phyloP scores from a whole-genome alignment of 805 yeast species.

The Lipomyces mesembrius region DNA sequence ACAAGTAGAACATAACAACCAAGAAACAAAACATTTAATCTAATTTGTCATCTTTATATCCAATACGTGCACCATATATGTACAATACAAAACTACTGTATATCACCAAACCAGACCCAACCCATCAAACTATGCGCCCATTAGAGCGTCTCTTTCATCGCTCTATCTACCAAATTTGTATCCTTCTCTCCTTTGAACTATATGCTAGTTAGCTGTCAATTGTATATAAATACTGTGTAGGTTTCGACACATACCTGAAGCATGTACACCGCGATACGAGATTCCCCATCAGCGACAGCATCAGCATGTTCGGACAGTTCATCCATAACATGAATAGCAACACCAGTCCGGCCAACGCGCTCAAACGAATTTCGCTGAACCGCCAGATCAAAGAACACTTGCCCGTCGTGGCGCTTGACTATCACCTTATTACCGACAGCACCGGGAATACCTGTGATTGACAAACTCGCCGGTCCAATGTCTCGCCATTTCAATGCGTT shows the following conservation, averaged over 20 bases:
- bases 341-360: constrained; percentile 31
- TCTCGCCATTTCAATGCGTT: constrained; percentile 38
- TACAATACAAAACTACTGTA: not conserved
- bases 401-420: constrained; percentile 27
- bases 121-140: not conserved
- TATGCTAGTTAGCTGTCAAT: not conserved
- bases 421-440: constrained; percentile 15
- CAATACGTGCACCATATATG: not conserved
- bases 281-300: constrained; percentile 20
- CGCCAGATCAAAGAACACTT: constrained; percentile 29
- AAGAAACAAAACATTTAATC: not conserved
- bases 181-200: constrained; percentile 41
- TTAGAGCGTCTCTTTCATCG: constrained; percentile 21
- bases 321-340: constrained; percentile 31
- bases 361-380: constrained; percentile 19
- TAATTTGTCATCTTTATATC: not conserved
- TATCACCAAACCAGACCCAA: not conserved
- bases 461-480: constrained; percentile 35
- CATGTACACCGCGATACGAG: constrained; percentile 39
- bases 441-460: constrained; percentile 18
- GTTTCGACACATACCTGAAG: constrained; percentile 38
- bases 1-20: not conserved
- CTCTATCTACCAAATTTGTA: constrained; percentile 37
- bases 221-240: not conserved
- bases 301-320: constrained; percentile 16